phyloP scores from a whole-genome alignment of 306 rosid species.

The Quercus engelmannii region DNA sequence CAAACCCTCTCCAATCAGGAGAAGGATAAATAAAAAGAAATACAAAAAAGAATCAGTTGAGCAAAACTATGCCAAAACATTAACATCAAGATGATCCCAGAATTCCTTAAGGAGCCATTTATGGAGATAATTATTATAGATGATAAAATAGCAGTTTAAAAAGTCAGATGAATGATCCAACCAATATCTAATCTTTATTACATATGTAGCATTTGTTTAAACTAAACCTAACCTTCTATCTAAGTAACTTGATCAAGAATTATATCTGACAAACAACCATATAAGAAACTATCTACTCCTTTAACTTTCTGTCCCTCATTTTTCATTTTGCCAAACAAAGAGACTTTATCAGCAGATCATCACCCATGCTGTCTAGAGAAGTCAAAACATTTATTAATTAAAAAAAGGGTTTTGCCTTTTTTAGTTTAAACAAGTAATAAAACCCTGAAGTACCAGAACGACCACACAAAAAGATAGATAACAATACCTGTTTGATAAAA shows the following conservation, averaged over 20 bases:
- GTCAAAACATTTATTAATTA: background rate
- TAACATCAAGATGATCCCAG: background rate
- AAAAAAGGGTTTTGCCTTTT: slow-evolving; percentile 7
- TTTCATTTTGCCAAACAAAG: background rate
- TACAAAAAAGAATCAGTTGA: background rate
- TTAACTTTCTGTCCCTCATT: background rate
- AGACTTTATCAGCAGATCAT: background rate
- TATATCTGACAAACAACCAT: background rate
- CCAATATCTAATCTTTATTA: background rate
- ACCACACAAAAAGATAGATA: slow-evolving; percentile 14
- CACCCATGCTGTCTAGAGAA: background rate
- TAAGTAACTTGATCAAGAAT: background rate
- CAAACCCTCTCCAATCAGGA: background rate
- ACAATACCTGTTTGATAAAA: slow-evolving; percentile 85
- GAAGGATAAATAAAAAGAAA: background rate
- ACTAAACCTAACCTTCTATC: background rate
- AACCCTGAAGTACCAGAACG: slow-evolving; percentile 6
- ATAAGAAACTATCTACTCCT: background rate
- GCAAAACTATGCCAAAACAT: background rate
- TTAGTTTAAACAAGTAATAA: slow-evolving; percentile 1
- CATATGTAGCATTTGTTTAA: background rate
- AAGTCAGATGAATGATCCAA: background rate
- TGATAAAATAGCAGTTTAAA: background rate
- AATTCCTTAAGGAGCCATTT: background rate
- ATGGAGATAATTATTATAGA: background rate